Evolutionary conservation across 176 grass and related monocot species (phyloP).

Genomic region (Aegilops sharonensis): DNA sequence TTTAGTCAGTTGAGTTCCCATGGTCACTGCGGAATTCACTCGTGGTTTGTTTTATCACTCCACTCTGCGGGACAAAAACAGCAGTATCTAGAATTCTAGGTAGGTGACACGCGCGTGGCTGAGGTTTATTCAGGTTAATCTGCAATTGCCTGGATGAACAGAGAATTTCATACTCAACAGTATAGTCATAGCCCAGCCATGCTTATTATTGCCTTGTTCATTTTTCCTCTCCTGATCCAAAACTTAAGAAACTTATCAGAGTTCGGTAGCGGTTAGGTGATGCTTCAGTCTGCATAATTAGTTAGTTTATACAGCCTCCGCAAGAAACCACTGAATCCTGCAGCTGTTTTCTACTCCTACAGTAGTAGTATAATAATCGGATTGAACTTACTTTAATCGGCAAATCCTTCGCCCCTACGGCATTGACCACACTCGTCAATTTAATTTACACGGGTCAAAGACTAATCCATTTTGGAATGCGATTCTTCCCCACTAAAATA

Average conservation of each 20-base stretch:
- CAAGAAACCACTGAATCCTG: background rate
- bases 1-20: background rate
- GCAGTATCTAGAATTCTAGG: background rate
- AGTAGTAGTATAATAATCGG: background rate
- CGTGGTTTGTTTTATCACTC: background rate
- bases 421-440: conserved; percentile 10
- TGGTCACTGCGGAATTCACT: background rate
- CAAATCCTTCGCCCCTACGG: background rate
- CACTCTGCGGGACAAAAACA: background rate
- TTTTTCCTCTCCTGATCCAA: background rate
- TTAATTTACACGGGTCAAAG: background rate
- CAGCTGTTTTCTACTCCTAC: background rate
- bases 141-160: background rate
- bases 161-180: background rate
- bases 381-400: background rate
- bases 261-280: background rate
- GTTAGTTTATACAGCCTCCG: background rate
- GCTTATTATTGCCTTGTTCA: background rate
- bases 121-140: background rate
- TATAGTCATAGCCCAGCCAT: background rate
- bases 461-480: conserved; percentile 35
- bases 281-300: background rate
- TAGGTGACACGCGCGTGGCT: background rate
- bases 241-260: background rate
- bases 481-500: conserved; percentile 18